Base-by-base conservation (phyloP, 2,329 filamentous ascomycete genomes). In the Paraphoma chrysanthemicola region DNA sequence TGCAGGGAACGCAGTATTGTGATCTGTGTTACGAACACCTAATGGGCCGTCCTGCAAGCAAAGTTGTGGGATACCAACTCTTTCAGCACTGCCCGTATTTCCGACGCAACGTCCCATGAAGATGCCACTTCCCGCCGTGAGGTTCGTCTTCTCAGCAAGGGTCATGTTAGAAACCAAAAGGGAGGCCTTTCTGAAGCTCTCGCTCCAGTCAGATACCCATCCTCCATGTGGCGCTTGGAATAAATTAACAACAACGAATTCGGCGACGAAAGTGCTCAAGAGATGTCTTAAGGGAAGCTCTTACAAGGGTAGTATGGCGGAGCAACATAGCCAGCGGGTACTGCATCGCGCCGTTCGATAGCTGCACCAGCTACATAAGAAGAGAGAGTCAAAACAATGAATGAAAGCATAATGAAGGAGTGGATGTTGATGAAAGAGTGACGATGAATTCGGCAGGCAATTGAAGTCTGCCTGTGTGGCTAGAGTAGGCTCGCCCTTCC, bases 131-230 rank as follows among this genome's bases (percentile, higher is more conserved):
- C 90, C 90, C 1, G 85, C 85, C 0, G 90, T 92, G 49, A 93
- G 82, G 69, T 93, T 93, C 3, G 89, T 88, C 78, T 93, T 94
- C 73, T 93, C 91, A 1, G 90, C 90, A 53, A 94, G 76, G 0
- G 90, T 93, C 90, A 94, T 91, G 46, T 86, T 84, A 51, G 86
- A 85, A 14, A 94, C 90, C 12, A 93, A 75, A 3, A 80, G 75
- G 54, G 87, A 82, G 1, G 91, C 91, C 67, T 90, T 92, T 50
- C 78, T 78, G 69, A 93, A 94, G 64, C 89, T 89, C 16, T 85
- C 84, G 18, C 80, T 79, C 91, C 91, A 94, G 54, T 85, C 84
- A 6, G 83, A 77, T 0, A 83, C 78, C 88, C 90, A 93, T 39
- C 90, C 91, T 48, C 90, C 90, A 49, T 87, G 84, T 0, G 90